Conservation (phyloP, 495 filamentous ascomycete genomes). For the Daldinia concentrica region DNA sequence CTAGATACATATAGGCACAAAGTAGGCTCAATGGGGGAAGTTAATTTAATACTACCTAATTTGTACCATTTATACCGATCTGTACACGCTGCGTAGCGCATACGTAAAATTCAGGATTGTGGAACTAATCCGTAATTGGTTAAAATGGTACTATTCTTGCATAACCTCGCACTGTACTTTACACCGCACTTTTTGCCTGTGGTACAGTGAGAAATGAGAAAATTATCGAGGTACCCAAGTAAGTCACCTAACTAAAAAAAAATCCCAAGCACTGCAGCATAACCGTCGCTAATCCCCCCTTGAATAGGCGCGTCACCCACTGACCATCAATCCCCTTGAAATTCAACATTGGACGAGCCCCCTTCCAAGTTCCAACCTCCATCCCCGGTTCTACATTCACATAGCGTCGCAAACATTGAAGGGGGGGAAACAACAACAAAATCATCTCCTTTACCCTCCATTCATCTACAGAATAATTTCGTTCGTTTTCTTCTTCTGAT, state of each 20-base stretch:
- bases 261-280: conserved; percentile 13
- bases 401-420: conserved; percentile 31
- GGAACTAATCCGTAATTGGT: conserved; percentile 21
- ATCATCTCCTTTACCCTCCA: conserved; percentile 35
- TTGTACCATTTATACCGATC: background rate
- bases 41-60: conserved; percentile 35
- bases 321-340: conserved; percentile 30
- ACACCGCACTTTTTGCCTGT: background rate
- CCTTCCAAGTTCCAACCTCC: conserved; percentile 38
- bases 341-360: conserved; percentile 41
- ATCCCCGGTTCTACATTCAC: conserved; percentile 26
- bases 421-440: conserved; percentile 37
- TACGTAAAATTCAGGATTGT: conserved; percentile 40
- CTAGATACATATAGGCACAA: conserved; percentile 1
- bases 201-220: conserved; percentile 6
- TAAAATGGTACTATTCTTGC: conserved; percentile 6
- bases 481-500: conserved; percentile 28
- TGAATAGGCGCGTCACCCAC: conserved; percentile 35
- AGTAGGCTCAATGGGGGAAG: conserved; percentile 22
- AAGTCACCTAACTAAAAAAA: conserved; percentile 13
- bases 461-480: conserved; percentile 31
- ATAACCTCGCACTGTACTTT: conserved; percentile 9
- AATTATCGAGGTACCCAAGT: background rate
- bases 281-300: conserved; percentile 22
- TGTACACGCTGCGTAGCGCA: conserved; percentile 13